Base-by-base conservation (phyloP, 2,329 filamentous ascomycete genomes). In the Endoconidiophora polonica region DNA sequence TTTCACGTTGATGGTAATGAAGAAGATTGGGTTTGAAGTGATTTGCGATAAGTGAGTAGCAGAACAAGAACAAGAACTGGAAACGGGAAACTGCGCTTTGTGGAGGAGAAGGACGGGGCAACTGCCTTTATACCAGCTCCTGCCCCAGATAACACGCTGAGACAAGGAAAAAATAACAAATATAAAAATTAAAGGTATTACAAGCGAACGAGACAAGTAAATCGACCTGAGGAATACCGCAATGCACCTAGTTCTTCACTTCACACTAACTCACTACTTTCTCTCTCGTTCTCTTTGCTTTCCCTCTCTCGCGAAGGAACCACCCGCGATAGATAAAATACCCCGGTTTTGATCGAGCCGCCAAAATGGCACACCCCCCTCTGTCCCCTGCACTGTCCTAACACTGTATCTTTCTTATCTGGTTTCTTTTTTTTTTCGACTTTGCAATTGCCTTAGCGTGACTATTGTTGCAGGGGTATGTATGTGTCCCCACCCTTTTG, bases 81-180 rank as follows among this genome's bases (percentile, higher is more conserved):
- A 33, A 33, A 33, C 26, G 26, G 26, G 26, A 33, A 33, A 33
- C 26, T 33, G 26, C 26, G 7, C 26, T 33, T 33, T 33, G n/a
- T 14, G 44, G 43, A 23, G 43, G 43, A 44, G 43, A 22, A 44
- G 44, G 29, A 46, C 44, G 44, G 44, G 44, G 44, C 44, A 38
- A 24, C 44, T 46, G 20, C 9, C 23, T 38, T 46, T 46, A 46
- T 46, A 46, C 36, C 18, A 46, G 12, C 26, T 33, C 26, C 26
- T 22, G 33, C 44, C 44, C 44, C 44, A 46, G 44, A 46, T 46
- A 46, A 33, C 26, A 33, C 26, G 26, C 26, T 10, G 7, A 33
- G 26, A 33, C 26, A 33, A 33, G 12, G 12, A 10, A 33, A 33
- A 33, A 29, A 29, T 29, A 29, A 29, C 2, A 29, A 29, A 29